A percentile compares a stretch with the other conserved stretches of the same genome.
These are phyloP conservation scores for Pleurotus ostreatus DNA, from an alignment of 768 basidiomycete species.

Conservation along the genomic window DNA sequence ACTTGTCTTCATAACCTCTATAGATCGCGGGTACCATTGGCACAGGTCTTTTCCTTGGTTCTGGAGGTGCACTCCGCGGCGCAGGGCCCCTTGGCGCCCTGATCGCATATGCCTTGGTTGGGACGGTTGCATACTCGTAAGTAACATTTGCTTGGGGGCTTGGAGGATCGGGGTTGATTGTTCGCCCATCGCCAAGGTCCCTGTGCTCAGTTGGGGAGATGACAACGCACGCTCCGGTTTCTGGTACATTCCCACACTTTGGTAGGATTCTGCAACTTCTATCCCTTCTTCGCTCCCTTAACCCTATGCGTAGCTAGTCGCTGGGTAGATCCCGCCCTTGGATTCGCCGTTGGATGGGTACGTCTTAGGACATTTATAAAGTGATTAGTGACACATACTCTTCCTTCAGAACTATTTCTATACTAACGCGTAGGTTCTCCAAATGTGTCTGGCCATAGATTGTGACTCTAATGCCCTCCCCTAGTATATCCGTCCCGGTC, in stretches of 20 bases:
- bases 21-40: constrained; percentile 75
- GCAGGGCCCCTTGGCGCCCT: constrained; percentile 69
- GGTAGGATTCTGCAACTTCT: constrained; percentile 27
- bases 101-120: constrained; percentile 60
- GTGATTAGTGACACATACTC: too few species aligned
- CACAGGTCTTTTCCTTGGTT: constrained; percentile 71
- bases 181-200: constrained; percentile 28
- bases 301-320: constrained; percentile 33
- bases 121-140: constrained; percentile 61
- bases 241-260: constrained; percentile 75
- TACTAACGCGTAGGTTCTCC: constrained; percentile 30
- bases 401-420: constrained; percentile 30
- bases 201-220: constrained; percentile 72
- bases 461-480: not conserved
- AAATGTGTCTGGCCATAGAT: not conserved
- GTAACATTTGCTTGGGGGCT: constrained; percentile 18
- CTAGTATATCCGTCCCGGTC: constrained; percentile 62
- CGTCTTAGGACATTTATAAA: too few species aligned
- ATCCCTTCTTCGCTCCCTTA: not conserved
- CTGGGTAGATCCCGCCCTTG: constrained; percentile 57
- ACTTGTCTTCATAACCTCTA: not conserved
- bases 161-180: too few species aligned
- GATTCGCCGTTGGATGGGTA: constrained; percentile 56
- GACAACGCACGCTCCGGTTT: constrained; percentile 77
- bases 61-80: constrained; percentile 51